phyloP scores from a whole-genome alignment of 169 alveolate genomes.

The Fabrea salina region DNA sequence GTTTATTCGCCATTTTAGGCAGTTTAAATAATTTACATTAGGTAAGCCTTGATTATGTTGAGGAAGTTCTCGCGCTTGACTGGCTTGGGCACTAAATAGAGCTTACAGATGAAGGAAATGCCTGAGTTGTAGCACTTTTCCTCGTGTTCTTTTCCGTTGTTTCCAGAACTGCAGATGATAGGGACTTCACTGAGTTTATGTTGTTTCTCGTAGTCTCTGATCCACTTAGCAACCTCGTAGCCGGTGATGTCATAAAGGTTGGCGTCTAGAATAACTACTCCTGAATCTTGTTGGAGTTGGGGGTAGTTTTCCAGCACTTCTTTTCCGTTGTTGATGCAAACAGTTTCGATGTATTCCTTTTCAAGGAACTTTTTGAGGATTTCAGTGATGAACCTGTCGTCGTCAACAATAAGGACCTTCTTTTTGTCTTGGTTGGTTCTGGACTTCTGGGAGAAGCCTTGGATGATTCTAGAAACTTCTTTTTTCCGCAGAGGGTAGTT shows the following conservation, averaged over 20 bases:
- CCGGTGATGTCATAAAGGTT: background rate
- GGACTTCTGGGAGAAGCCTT: background rate
- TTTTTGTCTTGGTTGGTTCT: no score
- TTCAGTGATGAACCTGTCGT: background rate
- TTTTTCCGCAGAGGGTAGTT: background rate
- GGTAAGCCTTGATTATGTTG: background rate
- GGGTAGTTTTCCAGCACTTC: background rate
- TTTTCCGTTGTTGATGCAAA: background rate
- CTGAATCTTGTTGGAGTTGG: background rate
- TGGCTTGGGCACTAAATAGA: constrained; percentile 10
- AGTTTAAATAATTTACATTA: background rate
- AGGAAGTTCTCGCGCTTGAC: background rate
- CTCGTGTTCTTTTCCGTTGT: background rate
- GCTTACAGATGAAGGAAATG: background rate
- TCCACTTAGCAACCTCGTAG: background rate
- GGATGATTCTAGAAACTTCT: background rate
- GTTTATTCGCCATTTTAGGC: background rate
- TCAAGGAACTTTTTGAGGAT: background rate
- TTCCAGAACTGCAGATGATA: constrained; percentile 2
- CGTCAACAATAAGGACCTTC: background rate
- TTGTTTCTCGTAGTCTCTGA: background rate
- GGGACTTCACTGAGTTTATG: background rate
- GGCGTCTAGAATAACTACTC: background rate
- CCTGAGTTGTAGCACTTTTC: background rate
- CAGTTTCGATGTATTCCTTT: background rate